Percentiles rank a stretch among this genome's conserved stretches.
Evolutionary conservation across 768 basidiomycete species (phyloP).

Genomic region (Pholiota microspora): DNA sequence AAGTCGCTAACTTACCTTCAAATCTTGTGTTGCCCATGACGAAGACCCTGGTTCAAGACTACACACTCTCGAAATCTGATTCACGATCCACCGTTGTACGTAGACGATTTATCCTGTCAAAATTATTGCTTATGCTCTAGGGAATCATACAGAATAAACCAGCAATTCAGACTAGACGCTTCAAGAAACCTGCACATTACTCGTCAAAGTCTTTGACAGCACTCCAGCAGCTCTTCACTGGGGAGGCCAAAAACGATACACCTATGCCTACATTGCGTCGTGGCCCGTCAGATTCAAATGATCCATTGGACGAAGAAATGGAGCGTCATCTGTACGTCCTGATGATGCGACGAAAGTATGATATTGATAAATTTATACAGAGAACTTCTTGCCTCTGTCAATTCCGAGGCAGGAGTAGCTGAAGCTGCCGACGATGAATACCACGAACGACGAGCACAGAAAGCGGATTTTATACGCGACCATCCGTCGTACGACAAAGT

Average conservation of each 20-base stretch:
- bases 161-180: constrained; percentile 20
- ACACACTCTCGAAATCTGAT: constrained; percentile 34
- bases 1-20: constrained; percentile 68
- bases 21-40: constrained; percentile 79
- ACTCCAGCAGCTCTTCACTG: constrained; percentile 67
- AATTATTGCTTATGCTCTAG: not conserved
- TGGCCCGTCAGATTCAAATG: constrained; percentile 27
- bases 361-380: constrained; percentile 32
- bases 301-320: constrained; percentile 55
- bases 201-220: constrained; percentile 56
- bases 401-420: constrained; percentile 43
- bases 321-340: constrained; percentile 68
- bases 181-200: constrained; percentile 46
- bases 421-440: constrained; percentile 61
- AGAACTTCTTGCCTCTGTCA: constrained; percentile 65
- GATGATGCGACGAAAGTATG: not conserved
- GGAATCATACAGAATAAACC: constrained; percentile 19
- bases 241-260: constrained; percentile 48
- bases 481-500: constrained; percentile 90
- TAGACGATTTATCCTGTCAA: too few species aligned
- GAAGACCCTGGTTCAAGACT: constrained; percentile 68
- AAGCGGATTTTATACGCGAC: constrained; percentile 83
- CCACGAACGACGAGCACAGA: constrained; percentile 71
- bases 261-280: constrained; percentile 58
- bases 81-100: constrained; percentile 15